Base-by-base conservation (phyloP, 2,329 filamentous ascomycete species). In the Ilyonectria robusta region DNA sequence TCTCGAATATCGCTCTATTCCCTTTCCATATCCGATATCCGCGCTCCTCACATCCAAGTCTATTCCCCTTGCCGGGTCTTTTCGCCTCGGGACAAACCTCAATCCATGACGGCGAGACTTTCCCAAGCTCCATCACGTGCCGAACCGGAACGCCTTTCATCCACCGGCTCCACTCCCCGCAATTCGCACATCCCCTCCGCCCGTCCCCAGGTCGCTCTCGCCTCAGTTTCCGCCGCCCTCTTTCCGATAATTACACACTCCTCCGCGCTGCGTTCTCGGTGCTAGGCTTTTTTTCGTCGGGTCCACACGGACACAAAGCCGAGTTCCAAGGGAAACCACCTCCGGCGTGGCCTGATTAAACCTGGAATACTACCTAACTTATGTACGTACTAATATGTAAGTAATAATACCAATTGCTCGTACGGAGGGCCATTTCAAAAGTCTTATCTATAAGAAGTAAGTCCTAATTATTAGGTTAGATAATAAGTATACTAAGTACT, bases 51-150 rank as follows among this genome's bases (percentile, higher is more conserved):
- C 50, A 21, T 26, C 19, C 26, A 26, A 6, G 26, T 26, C 5
- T 26, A 26, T 26, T 55, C 50, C 50, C 50, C 40, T 29, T 29
- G 37, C 51, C 46, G 19, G 46, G 17, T 48, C 35, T 33, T 37
- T 51, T 63, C 64, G 51, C 64, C 63, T 62, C 59, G 50, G 62
- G 57, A 64, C 74, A 42, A 64, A 62, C 54, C 67, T 68, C 42
- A 50, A 60, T 73, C 70, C 63, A 74, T 74, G 72, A 73, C 72
- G 72, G 65, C 51, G 47, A 67, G 59, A 66, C 53, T 59, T 47
- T 11, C 17, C 31, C 51, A 29, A 19, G n/a, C 17, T 31, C 66
- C 61, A n/a, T 75, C 73, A 75, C 73, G 73, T 75, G 73, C 63
- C 62, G 64, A 72, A 48, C 60, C 70, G 68, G 71, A 72, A 72